Evolutionary conservation across 176 grass and related monocot genomes (phyloP), one percentile per base, ranked within the genome.

Genomic region (Ananas comosus): DNA sequence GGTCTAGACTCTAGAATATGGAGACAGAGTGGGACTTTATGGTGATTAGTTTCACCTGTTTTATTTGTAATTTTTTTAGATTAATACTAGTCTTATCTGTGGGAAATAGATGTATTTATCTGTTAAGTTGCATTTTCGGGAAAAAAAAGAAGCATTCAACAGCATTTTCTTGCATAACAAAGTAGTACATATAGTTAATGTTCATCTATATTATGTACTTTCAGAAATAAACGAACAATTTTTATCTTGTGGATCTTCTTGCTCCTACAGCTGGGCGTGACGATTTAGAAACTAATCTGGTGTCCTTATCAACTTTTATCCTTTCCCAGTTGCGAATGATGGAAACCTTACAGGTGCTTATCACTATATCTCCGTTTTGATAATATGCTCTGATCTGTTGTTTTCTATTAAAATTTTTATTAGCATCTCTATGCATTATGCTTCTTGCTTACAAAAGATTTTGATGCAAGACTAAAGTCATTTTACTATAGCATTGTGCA

Each of bases 261-360:
- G 11, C 67, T 68, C 48, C 25, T 29, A 51, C 52, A 78, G 69
- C 47, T 71, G 61, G 33, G 48, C 49, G 54, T 56, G 29, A 68
- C 77, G 79, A 82, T 78, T 57, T 88, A 51, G 89, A 91, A 64
- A 64, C 17, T 70, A 80, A 79, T 57, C 67, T 91, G 17, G 78
- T 54, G 49, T 56, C 72, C 21, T 73, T 91, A 63, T 82, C 77
- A 66, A 82, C 57, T 74, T 87, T 70, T 84, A 80, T 88, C 52
- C n/a, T 63, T 48, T 82, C 70, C 9, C 88, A 87, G 53, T 79
- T 72, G 71, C 75, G 82, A 76, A 80, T 71, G 64, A 71, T 87
- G 72, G 76, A 91, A 52, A 76, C 82, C 57, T 51, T 91, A 66
- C 81, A 91, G 88, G 85, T 91, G 14, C 33, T 74, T 71, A 23